phyloP scores from a whole-genome alignment of 495 filamentous ascomycete species.

The Xylaria curta region DNA sequence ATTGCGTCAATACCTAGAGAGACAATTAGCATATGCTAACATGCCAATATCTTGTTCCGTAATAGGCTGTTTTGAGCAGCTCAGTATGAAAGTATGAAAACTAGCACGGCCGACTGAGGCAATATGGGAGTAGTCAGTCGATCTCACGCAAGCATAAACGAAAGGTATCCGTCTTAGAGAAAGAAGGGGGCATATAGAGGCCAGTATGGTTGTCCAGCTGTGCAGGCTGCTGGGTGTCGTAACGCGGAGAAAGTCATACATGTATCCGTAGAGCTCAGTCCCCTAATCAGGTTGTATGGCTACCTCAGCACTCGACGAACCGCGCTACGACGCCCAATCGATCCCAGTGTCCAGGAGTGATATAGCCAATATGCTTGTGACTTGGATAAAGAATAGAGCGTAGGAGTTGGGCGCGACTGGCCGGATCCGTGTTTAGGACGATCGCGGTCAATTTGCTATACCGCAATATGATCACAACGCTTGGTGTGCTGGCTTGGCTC shows the following conservation, averaged over 20 bases:
- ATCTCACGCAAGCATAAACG: neutral
- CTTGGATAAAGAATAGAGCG: neutral
- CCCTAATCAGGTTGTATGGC: neutral
- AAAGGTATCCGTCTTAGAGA: neutral
- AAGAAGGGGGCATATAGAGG: neutral
- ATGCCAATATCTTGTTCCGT: neutral
- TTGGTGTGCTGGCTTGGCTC: neutral
- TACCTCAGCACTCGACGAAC: neutral
- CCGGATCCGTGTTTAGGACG: neutral
- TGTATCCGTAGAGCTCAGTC: neutral
- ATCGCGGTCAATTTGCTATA: neutral
- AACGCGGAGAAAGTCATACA: neutral
- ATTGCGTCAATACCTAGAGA: neutral
- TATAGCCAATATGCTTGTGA: neutral
- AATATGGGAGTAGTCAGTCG: neutral
- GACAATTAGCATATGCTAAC: neutral
- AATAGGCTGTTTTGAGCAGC: neutral
- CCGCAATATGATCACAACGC: neutral
- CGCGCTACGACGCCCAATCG: neutral
- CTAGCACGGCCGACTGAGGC: neutral
- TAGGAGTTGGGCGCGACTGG: neutral
- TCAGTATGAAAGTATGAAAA: too few relatives aligned
- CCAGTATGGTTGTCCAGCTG: neutral
- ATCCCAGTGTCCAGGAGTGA: neutral
- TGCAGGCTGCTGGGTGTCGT: neutral